These are phyloP conservation scores for Russula olivacea DNA, from an alignment of 768 basidiomycete species.

Conservation along the genomic window DNA sequence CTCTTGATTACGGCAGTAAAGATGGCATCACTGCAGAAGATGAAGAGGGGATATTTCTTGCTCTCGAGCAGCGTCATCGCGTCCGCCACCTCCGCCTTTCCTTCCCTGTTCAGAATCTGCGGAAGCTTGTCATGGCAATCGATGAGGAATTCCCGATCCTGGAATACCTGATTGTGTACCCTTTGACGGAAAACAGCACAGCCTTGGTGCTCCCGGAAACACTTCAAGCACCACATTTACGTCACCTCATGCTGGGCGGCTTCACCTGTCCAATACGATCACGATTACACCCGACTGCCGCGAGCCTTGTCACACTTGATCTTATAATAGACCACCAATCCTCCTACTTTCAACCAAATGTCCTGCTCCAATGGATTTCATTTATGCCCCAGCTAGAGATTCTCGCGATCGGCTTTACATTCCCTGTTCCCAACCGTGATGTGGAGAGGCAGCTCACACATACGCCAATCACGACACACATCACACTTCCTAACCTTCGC, in stretches of 20 bases:
- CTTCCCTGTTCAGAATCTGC: neutral
- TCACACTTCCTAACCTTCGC: neutral
- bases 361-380: neutral
- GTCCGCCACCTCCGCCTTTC: too few species aligned
- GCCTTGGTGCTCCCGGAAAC: neutral
- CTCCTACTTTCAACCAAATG: neutral
- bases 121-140: neutral
- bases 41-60: too few species aligned
- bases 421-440: neutral
- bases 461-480: neutral
- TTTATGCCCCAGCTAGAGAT: neutral
- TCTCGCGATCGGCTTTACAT: neutral
- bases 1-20: too few species aligned
- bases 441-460: neutral
- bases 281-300: neutral
- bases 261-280: neutral
- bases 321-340: neutral
- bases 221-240: neutral
- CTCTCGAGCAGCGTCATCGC: too few species aligned
- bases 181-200: accelerated
- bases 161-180: neutral
- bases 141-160: neutral
- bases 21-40: too few species aligned
- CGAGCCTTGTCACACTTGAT: neutral
- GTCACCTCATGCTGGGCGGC: neutral